Percentiles rank a stretch among this genome's conserved stretches.
phyloP scores from a whole-genome alignment of 2,329 filamentous ascomycete species.

The Penicillium decumbens region DNA sequence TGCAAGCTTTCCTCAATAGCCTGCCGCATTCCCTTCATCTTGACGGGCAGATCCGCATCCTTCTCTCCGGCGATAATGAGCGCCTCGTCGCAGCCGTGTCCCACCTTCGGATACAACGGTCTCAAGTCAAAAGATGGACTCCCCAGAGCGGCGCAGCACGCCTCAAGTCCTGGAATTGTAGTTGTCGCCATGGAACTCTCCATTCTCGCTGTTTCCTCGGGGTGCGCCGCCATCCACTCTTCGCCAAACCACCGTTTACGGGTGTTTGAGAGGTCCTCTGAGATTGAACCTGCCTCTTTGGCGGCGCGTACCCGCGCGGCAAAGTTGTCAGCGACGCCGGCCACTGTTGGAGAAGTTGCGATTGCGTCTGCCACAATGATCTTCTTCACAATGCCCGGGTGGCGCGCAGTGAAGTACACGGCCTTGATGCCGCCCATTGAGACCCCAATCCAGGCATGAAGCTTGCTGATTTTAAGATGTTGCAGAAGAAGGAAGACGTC shows the following conservation, averaged over 20 bases:
- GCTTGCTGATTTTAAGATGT: conserved; percentile 23
- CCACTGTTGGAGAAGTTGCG: conserved; percentile 37
- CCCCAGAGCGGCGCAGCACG: conserved; percentile 40
- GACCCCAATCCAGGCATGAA: conserved; percentile 43
- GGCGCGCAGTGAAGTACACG: conserved; percentile 38
- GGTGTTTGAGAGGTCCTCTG: conserved; percentile 30
- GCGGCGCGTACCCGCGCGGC: conserved; percentile 34
- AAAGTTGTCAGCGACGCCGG: conserved; percentile 38
- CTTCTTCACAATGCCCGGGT: conserved; percentile 38
- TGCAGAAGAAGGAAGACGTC: conserved; percentile 38
- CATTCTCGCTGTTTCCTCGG: conserved; percentile 36
- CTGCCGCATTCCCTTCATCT: conserved; percentile 39
- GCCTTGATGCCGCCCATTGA: conserved; percentile 46
- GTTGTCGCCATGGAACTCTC: conserved; percentile 37
- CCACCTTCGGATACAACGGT: conserved; percentile 32
- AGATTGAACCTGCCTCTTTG: conserved; percentile 30
- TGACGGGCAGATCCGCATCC: conserved; percentile 40
- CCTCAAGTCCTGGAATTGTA: conserved; percentile 41
- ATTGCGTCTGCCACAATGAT: conserved; percentile 44
- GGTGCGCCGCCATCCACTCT: conserved; percentile 35
- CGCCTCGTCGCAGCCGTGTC: conserved; percentile 33
- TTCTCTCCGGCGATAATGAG: conserved; percentile 43
- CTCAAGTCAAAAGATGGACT: conserved; percentile 40
- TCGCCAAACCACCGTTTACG: conserved; percentile 44
- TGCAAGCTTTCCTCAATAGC: conserved; percentile 27